Percentiles rank a stretch among this genome's conserved stretches.
These are phyloP conservation scores for Cerrena zonata DNA, from an alignment of 1,284 basidiomycete species.

Conservation along the genomic window DNA sequence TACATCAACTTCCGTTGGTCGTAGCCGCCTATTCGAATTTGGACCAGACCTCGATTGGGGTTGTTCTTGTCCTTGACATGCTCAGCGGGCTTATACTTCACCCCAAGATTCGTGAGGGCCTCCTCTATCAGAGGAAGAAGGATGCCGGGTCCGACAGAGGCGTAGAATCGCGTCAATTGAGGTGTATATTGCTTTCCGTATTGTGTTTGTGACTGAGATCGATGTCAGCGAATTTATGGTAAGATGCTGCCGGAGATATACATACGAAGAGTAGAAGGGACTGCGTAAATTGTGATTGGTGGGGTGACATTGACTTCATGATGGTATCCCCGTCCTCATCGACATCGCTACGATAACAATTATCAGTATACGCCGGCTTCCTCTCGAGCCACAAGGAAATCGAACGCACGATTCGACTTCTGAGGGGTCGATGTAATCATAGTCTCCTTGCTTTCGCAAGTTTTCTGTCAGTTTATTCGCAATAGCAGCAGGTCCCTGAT, in stretches of 20 bases:
- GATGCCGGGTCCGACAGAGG: slow-evolving; percentile 45
- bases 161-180: slow-evolving; percentile 73
- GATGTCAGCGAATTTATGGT: not conserved
- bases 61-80: slow-evolving; percentile 12
- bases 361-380: too few species aligned
- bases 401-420: not conserved
- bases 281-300: slow-evolving; percentile 56
- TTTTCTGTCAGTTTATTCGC: slow-evolving; percentile 68
- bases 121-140: slow-evolving; percentile 49
- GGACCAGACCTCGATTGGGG: slow-evolving; percentile 17
- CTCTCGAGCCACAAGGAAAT: too few species aligned
- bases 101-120: slow-evolving; percentile 40
- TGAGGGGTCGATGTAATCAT: slow-evolving; percentile 56
- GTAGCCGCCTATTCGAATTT: slow-evolving; percentile 58
- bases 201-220: slow-evolving; percentile 73
- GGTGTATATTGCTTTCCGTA: slow-evolving; percentile 61
- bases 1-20: slow-evolving; percentile 56
- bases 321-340: slow-evolving; percentile 53
- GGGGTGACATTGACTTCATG: slow-evolving; percentile 39
- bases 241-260: too few species aligned
- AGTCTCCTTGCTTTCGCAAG: slow-evolving; percentile 62
- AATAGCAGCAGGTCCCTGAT: slow-evolving; percentile 45
- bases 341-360: too few species aligned
- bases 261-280: slow-evolving; percentile 55
- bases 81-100: slow-evolving; percentile 44